phyloP scores from a whole-genome alignment of 345 rosid genomes.

The Populus nigra region DNA sequence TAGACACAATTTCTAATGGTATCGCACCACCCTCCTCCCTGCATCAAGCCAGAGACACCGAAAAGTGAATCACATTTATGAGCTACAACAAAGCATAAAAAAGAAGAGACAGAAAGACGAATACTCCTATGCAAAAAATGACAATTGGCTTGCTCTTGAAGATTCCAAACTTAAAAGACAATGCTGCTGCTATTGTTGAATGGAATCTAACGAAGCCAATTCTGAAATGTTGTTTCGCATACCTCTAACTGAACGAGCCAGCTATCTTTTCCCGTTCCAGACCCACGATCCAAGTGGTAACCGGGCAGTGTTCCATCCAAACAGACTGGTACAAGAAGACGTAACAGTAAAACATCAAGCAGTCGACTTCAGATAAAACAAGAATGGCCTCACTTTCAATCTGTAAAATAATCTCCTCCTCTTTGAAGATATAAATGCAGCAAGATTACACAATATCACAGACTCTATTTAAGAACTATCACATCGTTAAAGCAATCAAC shows the following conservation, averaged over 20 bases:
- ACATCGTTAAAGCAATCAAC: too few relatives aligned
- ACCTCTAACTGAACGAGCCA: slow-evolving; percentile 38
- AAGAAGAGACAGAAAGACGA: not conserved
- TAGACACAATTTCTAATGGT: slow-evolving; percentile 19
- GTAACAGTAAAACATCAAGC: not conserved
- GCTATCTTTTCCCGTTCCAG: slow-evolving; percentile 26
- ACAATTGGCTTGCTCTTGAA: not conserved
- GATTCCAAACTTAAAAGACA: not conserved
- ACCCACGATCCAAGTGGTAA: slow-evolving; percentile 35
- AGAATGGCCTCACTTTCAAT: too few relatives aligned
- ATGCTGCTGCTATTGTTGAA: too few relatives aligned
- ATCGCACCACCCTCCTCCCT: slow-evolving; percentile 39
- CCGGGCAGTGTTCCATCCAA: slow-evolving; percentile 35
- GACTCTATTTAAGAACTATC: too few relatives aligned
- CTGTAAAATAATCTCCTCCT: too few relatives aligned
- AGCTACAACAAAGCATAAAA: not conserved
- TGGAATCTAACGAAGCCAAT: not conserved
- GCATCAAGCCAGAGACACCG: not conserved
- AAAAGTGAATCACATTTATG: not conserved
- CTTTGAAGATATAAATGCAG: too few relatives aligned
- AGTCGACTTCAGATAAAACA: too few relatives aligned
- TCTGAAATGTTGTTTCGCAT: not conserved
- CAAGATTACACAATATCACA: too few relatives aligned
- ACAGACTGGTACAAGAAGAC: slow-evolving; percentile 19
- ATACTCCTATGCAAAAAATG: not conserved